phyloP scores from a whole-genome alignment of 2,329 filamentous ascomycete genomes.

The Trichoderma asperellum region DNA sequence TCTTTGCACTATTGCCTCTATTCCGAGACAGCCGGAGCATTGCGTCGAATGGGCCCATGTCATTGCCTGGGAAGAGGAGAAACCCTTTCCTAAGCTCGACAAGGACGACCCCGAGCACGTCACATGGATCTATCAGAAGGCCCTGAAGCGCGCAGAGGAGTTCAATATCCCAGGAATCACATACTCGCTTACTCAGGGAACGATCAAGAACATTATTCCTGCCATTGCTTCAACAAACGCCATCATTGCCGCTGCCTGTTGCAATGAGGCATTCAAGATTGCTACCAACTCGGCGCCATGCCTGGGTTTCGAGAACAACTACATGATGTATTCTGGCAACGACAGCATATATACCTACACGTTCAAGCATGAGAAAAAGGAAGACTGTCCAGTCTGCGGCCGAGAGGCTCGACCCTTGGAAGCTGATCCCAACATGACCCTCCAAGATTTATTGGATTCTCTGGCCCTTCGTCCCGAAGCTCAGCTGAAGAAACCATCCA shows the following conservation, averaged over 20 bases:
- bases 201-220: constrained; percentile 99
- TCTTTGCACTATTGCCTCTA: constrained; percentile 93
- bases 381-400: constrained; percentile 93
- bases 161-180: constrained; percentile 93
- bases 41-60: constrained; percentile 99
- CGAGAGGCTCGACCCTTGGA: constrained; percentile 75
- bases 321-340: constrained; percentile 99
- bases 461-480: constrained; percentile 83
- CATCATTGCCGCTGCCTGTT: constrained; percentile 92
- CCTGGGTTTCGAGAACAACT: constrained; percentile 79
- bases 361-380: constrained; percentile 91
- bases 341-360: constrained; percentile 97
- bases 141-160: constrained; percentile 77
- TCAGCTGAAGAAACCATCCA: constrained; percentile 90
- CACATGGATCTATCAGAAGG: constrained; percentile 91
- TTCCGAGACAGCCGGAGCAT: constrained; percentile 95
- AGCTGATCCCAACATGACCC: constrained; percentile 70
- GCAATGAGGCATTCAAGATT: constrained; percentile 96
- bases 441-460: constrained; percentile 84
- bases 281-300: constrained; percentile 80
- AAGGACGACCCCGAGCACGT: constrained; percentile 97
- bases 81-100: constrained; percentile 82
- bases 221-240: constrained; percentile 98
- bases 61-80: constrained; percentile 91
- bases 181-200: constrained; percentile 93